Base-by-base conservation (phyloP, 1,284 basidiomycete species). In the Schizophyllum amplum region DNA sequence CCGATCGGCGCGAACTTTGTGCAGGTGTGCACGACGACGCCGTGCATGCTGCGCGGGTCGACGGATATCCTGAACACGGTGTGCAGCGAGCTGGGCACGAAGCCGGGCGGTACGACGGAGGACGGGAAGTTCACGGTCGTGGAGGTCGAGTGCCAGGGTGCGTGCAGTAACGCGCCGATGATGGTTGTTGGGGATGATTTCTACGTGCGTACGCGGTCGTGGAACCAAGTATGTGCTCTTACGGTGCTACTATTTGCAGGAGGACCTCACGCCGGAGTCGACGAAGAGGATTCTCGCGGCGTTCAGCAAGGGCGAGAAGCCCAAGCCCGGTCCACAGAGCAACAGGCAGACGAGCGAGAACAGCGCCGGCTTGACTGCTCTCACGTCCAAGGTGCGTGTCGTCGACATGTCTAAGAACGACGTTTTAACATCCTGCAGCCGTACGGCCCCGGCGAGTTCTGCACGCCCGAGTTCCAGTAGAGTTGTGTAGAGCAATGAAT, bases 141-240 rank as follows among this genome's bases (percentile, higher is more conserved):
- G 61, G 96, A 99, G 73, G 96, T 99, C 48, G 96, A 99, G 75
- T 99, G 96, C 73, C 87, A 98, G 65, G 96, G 95, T 59, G 97
- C 96, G 53, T 99, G 96, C 75, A 91, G 90, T 65, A 99, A 98
- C 73, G 97, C 97, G n/a, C 96, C 96, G 11, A 99, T 99, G 96
- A 80, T 99, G 72, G 94, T 90, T 64, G 83, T 99, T 69, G 90
- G 90, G 55, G 97, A 99, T 68, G 94, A 98, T 71, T 99, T 92
- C 78, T 99, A 95, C 72, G 92, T 92, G 66, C 62, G 87, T 77
- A 20, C 51, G 46, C 24, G 3, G 17, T 47, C 9, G 53, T 47
- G 49, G 47, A 53, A 63, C 51, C 59, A 33, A 51, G 33, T 24
- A 22, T 53, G 21, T 21, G 7, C 17, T 56, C 13, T 55, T 56